These are phyloP conservation scores for Nitzschia putrida DNA, from an alignment of 108 stramenopile genomes.

Conservation along the genomic window DNA sequence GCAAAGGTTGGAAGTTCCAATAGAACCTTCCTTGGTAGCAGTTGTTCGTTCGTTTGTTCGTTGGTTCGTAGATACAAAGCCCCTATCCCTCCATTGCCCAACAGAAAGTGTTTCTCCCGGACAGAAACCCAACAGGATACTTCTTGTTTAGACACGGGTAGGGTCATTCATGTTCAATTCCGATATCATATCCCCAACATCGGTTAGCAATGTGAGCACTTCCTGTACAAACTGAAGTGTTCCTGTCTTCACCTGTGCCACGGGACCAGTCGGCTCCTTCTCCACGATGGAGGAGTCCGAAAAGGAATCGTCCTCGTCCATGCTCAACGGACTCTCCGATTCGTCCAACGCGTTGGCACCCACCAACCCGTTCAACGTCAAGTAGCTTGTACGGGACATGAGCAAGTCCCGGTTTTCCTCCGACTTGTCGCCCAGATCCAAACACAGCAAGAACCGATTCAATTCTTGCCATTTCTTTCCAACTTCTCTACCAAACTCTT, in stretches of 20 bases:
- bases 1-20: too few species aligned
- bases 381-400: constrained; percentile 31
- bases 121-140: neutral
- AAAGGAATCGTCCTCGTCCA: neutral
- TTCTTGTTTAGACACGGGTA: constrained; percentile 42
- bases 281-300: neutral
- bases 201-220: constrained; percentile 38
- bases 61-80: too few species aligned
- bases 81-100: too few species aligned
- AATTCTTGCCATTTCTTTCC: constrained; percentile 41
- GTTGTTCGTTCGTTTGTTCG: too few species aligned
- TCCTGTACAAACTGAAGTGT: constrained; percentile 36
- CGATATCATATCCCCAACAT: constrained; percentile 48
- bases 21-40: too few species aligned
- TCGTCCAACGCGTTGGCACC: neutral
- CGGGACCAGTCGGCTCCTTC: constrained; percentile 4
- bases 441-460: constrained; percentile 27
- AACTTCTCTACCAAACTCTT: constrained; percentile 25
- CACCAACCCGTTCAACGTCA: constrained; percentile 10
- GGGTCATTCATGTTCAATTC: constrained; percentile 76
- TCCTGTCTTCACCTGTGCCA: constrained; percentile 27
- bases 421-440: constrained; percentile 26
- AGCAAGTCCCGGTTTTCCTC: constrained; percentile 18
- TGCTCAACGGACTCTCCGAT: neutral
- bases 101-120: neutral